These are phyloP conservation scores for Corymbia calophylla DNA, from an alignment of 441 rosid genomes.

Conservation along the genomic window DNA sequence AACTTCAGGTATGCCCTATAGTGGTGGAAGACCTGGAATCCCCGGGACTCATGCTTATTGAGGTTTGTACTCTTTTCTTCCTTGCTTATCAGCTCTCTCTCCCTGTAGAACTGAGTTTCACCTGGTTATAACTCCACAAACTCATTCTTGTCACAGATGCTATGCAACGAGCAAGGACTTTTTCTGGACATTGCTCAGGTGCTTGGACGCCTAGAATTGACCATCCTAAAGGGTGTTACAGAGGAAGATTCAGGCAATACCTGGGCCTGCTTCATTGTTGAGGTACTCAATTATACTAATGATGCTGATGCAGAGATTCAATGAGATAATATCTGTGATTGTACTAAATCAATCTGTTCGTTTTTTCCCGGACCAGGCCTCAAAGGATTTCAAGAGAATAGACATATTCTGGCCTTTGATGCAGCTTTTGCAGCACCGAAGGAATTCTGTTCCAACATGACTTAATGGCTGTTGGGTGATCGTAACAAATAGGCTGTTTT, in stretches of 20 bases:
- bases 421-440: conserved; percentile 46
- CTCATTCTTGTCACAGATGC: conserved; percentile 28
- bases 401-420: conserved; percentile 74
- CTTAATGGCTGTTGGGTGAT: background rate
- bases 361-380: conserved; percentile 25
- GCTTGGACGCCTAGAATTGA: conserved; percentile 30
- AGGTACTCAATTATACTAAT: conserved; percentile 24
- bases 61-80: conserved; percentile 17
- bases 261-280: conserved; percentile 64
- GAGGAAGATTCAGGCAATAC: conserved; percentile 25
- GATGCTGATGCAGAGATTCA: background rate
- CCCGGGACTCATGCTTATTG: conserved; percentile 58
- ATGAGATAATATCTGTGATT: background rate
- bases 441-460: conserved; percentile 21
- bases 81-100: background rate
- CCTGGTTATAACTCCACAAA: background rate
- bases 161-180: conserved; percentile 41
- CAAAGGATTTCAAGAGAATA: conserved; percentile 48
- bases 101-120: background rate
- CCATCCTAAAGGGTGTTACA: conserved; percentile 42
- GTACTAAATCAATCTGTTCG: background rate
- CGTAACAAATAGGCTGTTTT: background rate
- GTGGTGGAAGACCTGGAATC: conserved; percentile 48
- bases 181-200: conserved; percentile 58
- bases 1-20: conserved; percentile 39